Base-by-base conservation (phyloP, 192 early-diverging fungal species). In the Podila verticillata region DNA sequence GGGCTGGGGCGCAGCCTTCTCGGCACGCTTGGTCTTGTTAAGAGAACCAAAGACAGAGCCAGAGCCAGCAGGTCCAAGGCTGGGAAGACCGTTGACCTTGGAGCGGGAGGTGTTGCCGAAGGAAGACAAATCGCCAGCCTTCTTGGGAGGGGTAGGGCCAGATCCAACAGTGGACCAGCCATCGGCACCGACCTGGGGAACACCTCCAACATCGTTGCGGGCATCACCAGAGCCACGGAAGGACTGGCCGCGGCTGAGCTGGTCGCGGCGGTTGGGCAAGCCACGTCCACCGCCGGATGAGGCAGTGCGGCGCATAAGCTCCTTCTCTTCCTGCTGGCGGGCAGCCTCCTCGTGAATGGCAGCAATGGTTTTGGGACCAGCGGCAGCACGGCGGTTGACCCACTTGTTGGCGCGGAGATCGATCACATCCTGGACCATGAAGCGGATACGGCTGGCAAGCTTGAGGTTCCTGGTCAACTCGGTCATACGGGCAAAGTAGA, bases 341-440 rank as follows among this genome's bases (percentile, higher is more conserved):
- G 87, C 83, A n/a, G 83, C 87, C 81, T 88, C 92, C 75, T 94
- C 90, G 77, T 92, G 96, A 82, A 98, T 96, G 85, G 97, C 91
- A 56, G 95, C 93, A 84, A 97, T 96, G 28, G 95, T 98, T 82
- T 94, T 93, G 49, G 96, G 95, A 17, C 93, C 96, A 51, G 86
- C 61, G 20, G 74, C 85, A 44, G 87, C 89, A 36, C 81, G 74
- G 54, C 92, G 86, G 49, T 84, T 82, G 44, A 90, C 89, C 98
- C 98, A 99, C 48, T 89, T 86, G 81, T 84, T 89, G 71, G 77
- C 72, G 61, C 96, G 88, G 61, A 97, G 84, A 57, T 97, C 96
- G 35, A 97, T 91, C 28, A 98, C 83, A 68, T 98, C 96, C 83
- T 86, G 79, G 36, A 99, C 75, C 94, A 96, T 95, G 78, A 98